Percentiles rank a stretch among this genome's conserved stretches.
Evolutionary conservation across 192 early-diverging fungal species (phyloP).

Genomic region (Coemansia sp.): DNA sequence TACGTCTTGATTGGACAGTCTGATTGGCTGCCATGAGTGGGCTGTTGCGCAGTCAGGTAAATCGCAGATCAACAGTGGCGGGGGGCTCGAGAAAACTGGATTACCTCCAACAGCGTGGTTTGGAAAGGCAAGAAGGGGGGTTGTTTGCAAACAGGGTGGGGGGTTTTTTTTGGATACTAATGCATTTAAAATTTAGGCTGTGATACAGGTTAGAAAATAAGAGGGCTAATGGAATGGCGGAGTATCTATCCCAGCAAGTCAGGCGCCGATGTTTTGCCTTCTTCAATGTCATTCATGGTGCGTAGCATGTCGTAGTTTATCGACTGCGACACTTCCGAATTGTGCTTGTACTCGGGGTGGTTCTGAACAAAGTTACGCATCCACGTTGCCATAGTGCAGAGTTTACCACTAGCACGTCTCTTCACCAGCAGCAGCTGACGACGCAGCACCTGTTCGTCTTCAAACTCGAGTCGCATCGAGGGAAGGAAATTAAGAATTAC

Average conservation of each 20-base stretch:
- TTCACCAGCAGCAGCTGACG: slow-evolving; percentile 77
- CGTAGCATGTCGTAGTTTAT: slow-evolving; percentile 84
- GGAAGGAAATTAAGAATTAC: slow-evolving; percentile 80
- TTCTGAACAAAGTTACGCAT: slow-evolving; percentile 81
- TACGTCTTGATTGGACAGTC: neutral
- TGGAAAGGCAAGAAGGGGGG: neutral
- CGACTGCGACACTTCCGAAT: slow-evolving; percentile 79
- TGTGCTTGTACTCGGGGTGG: slow-evolving; percentile 85
- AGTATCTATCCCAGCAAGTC: slow-evolving; percentile 33
- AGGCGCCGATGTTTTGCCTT: slow-evolving; percentile 33
- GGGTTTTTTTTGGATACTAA: neutral
- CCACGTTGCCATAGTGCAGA: slow-evolving; percentile 88
- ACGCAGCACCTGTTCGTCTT: slow-evolving; percentile 68
- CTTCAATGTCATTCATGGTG: slow-evolving; percentile 50
- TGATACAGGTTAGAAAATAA: neutral
- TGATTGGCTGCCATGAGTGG: neutral
- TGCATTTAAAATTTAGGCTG: neutral
- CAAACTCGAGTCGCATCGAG: slow-evolving; percentile 67
- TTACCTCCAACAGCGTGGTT: neutral
- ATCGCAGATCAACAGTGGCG: neutral
- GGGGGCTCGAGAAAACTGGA: neutral
- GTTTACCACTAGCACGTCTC: slow-evolving; percentile 74
- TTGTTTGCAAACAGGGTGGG: neutral
- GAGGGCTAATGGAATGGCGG: neutral
- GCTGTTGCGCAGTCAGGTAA: neutral